Base-by-base conservation (phyloP, 345 rosid genomes). In the Brassica nigra region DNA sequence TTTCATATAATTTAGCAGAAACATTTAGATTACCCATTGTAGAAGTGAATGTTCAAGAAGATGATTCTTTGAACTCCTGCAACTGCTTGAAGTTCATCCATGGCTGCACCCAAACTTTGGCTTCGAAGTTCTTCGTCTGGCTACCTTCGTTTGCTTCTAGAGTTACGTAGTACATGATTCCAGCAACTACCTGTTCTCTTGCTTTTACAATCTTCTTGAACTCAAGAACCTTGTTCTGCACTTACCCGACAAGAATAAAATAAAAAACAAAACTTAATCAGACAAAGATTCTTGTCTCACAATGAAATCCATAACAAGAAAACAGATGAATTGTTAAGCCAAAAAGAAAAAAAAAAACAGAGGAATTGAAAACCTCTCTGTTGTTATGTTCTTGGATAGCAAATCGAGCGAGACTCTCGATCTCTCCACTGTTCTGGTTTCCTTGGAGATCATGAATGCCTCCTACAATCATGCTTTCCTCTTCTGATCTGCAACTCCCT, bases 101-200 rank as follows among this genome's bases (percentile, higher is more conserved):
- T 6, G 94, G 93, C 86, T 92, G 90, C 68, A 91, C 93, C 97
- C 97, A 89, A 1, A 92, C 90, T 83, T 91, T 89, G 34, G 96
- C 94, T 71, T 88, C 89, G 67, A 89, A 92, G 18, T 86, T 80
- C 84, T 90, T 88, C 64, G 81, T 87, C 86, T 81, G 80, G 3
- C 86, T 92, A 1, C 85, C 88, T 65, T 92, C 94, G 39, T 85
- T 59, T n/a, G 86, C 90, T 77, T 91, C 97, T 6, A 91, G 74
- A 2, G 90, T 90, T 18, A 92, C 86, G 54, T 90, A 82, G 73
- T 93, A 90, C 75, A 93, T 62, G 30, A 69, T 93, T 8, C 95
- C 97, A 9, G 93, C 85, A 76, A 93, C 98, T 7, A 93, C 91
- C 76, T 91, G 95, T 75, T 93, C 95, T 69, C 84, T 82, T 66